Conservation (phyloP, 2,329 filamentous ascomycete species). For the Sphaerulina populicola region DNA sequence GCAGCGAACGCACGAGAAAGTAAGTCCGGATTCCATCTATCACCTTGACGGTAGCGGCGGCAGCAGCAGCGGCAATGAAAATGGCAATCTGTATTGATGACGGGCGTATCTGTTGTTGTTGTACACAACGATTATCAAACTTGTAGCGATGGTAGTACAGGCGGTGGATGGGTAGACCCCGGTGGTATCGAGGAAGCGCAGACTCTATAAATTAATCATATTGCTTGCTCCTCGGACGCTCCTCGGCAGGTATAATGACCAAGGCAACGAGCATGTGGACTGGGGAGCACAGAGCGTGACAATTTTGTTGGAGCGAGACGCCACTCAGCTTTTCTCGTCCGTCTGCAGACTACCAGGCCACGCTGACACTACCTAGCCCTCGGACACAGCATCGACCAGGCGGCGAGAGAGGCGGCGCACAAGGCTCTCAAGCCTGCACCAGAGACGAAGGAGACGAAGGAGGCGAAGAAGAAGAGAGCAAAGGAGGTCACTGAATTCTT, state of each 20-base stretch:
- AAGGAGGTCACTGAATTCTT: neutral
- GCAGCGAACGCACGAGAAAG: constrained; percentile 1
- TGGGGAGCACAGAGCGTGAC: too few species aligned
- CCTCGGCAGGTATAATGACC: too few species aligned
- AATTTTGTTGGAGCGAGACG: too few species aligned
- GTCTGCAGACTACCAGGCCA: too few species aligned
- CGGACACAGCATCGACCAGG: too few species aligned
- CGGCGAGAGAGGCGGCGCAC: too few species aligned
- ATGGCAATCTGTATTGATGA: neutral
- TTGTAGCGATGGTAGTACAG: neutral
- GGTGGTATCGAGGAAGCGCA: too few species aligned
- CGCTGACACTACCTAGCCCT: too few species aligned
- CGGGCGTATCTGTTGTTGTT: neutral
- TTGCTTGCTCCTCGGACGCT: too few species aligned
- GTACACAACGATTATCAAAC: neutral
- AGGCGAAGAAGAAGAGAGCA: neutral
- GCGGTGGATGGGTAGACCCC: neutral
- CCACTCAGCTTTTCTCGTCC: too few species aligned
- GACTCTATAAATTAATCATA: too few species aligned
- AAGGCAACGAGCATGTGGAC: too few species aligned
- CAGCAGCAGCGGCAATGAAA: neutral
- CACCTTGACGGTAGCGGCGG: neutral
- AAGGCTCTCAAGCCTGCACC: neutral
- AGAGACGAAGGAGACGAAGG: neutral
- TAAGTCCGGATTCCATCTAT: neutral